These are phyloP conservation scores for Uncinocarpus reesii DNA, from an alignment of 2,329 filamentous ascomycete genomes.

Conservation along the genomic window DNA sequence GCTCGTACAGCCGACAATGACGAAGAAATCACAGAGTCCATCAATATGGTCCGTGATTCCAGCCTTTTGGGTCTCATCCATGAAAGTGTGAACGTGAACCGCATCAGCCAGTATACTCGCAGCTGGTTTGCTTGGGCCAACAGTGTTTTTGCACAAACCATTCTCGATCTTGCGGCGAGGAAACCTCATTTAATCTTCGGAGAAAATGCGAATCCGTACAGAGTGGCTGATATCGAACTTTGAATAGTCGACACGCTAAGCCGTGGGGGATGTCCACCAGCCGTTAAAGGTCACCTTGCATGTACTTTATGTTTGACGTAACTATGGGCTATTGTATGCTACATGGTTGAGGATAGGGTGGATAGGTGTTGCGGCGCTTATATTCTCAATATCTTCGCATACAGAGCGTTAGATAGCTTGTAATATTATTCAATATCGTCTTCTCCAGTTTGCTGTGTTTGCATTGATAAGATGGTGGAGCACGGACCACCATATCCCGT, in stretches of 20 bases:
- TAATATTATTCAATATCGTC: neutral
- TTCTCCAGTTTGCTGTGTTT: neutral
- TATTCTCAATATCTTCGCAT: too few species aligned
- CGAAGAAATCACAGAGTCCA: constrained; percentile 61
- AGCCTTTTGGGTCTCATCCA: constrained; percentile 74
- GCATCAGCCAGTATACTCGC: constrained; percentile 60
- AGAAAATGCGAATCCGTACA: constrained; percentile 38
- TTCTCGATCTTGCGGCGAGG: constrained; percentile 76
- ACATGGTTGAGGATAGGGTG: too few species aligned
- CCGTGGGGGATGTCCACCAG: too few species aligned
- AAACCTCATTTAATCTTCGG: constrained; percentile 84
- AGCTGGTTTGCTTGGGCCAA: constrained; percentile 99
- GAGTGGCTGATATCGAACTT: constrained; percentile 10
- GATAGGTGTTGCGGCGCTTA: too few species aligned
- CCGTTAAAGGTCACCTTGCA: too few species aligned
- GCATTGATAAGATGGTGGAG: neutral
- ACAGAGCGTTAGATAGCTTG: neutral
- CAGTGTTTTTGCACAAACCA: constrained; percentile 85
- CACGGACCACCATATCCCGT: neutral
- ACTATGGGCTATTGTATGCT: too few species aligned
- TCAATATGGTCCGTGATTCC: constrained; percentile 64
- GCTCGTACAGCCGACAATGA: constrained; percentile 81
- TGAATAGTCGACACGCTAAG: too few species aligned
- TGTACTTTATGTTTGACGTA: too few species aligned
- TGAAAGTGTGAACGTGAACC: constrained; percentile 80